A percentile compares a stretch with the other conserved stretches of the same genome.
Conservation (phyloP, 2,329 filamentous ascomycete species). For the Claviceps digitariae region DNA sequence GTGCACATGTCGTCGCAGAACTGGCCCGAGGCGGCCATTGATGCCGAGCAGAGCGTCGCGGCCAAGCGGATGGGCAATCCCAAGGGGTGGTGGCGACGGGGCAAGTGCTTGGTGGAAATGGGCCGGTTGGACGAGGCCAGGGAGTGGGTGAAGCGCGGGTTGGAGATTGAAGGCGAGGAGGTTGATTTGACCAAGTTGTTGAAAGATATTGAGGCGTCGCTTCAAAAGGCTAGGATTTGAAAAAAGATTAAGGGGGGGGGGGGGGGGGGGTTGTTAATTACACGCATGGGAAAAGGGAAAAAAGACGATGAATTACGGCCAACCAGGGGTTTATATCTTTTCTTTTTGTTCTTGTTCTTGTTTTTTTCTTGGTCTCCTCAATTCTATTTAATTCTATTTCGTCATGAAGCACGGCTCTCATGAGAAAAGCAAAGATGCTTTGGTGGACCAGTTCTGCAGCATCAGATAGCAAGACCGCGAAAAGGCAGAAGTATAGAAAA, state of each 20-base stretch:
- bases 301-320: not conserved
- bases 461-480: too few species aligned
- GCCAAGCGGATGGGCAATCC: slow-evolving; percentile 75
- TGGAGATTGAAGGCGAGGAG: slow-evolving; percentile 72
- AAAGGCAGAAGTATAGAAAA: too few species aligned
- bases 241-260: not conserved
- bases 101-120: slow-evolving; percentile 83
- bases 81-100: slow-evolving; percentile 89
- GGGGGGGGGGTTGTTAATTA: not conserved
- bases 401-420: too few species aligned
- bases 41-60: slow-evolving; percentile 81
- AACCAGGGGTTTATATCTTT: not conserved
- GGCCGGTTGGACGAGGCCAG: slow-evolving; percentile 68
- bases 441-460: too few species aligned
- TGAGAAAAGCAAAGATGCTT: too few species aligned
- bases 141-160: slow-evolving; percentile 60
- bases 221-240: slow-evolving; percentile 25
- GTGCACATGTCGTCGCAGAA: slow-evolving; percentile 69
- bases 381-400: not conserved
- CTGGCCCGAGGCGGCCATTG: slow-evolving; percentile 78
- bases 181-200: slow-evolving; percentile 48
- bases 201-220: slow-evolving; percentile 43
- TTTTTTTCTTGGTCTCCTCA: too few species aligned
- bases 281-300: not conserved
- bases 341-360: not conserved